phyloP scores from a whole-genome alignment of 2,329 filamentous ascomycete species.

The Aschersonia sp. region DNA sequence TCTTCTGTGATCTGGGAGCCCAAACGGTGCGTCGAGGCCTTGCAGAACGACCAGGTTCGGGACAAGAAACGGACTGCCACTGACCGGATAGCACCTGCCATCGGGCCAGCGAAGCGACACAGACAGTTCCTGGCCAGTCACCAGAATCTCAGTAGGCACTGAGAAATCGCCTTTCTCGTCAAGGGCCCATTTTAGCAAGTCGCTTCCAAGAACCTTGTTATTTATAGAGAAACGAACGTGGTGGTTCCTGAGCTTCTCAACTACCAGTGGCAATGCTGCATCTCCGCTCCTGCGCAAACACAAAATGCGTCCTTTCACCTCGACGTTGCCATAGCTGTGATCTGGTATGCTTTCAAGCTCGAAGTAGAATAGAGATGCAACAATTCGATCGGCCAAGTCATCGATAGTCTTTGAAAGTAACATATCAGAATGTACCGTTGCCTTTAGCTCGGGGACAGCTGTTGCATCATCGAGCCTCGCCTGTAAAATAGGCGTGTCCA shows the following conservation, averaged over 20 bases:
- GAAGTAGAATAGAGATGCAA: conserved; percentile 3
- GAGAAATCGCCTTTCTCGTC: neutral
- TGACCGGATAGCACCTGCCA: neutral
- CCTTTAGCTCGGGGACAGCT: neutral
- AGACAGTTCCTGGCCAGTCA: neutral
- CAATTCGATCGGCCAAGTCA: neutral
- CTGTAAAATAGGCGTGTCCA: neutral
- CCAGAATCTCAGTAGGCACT: neutral
- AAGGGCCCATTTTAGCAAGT: neutral
- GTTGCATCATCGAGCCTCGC: conserved; percentile 1
- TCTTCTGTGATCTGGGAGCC: neutral
- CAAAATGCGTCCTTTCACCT: neutral
- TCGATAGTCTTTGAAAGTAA: neutral
- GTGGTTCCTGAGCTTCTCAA: neutral
- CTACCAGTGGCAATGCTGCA: neutral
- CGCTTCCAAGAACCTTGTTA: neutral
- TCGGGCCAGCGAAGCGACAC: neutral
- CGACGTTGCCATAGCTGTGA: neutral
- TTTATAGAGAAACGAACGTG: neutral
- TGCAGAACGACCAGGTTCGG: neutral
- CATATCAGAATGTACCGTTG: neutral
- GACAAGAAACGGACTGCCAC: neutral
- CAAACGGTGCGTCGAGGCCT: neutral
- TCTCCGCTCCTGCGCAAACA: neutral
- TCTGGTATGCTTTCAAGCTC: conserved; percentile 1